Base-by-base conservation (phyloP, 208 protist genomes). In the Leishmania braziliensis region DNA sequence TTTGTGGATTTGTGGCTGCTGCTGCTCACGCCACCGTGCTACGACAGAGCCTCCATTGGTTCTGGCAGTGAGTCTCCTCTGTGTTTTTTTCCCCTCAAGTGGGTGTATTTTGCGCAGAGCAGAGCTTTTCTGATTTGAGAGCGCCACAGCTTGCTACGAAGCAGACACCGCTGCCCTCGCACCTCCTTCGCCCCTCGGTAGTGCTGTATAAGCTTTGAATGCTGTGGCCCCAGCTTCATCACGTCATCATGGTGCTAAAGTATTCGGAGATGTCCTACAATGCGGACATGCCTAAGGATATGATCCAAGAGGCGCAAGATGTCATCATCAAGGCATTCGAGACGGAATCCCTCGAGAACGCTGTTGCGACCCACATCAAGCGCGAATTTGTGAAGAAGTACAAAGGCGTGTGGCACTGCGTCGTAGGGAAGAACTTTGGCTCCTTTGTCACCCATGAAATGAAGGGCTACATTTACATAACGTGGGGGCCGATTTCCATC, bases 361-460 rank as follows among this genome's bases (percentile, higher is more conserved):
- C 85, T n/a, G 86, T 97, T n/a, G 95, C 95, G 0, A 95, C 93
- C 48, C 84, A 91, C 79, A 89, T 97, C n/a, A 97, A 97, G 88
- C 84, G 87, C 10, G 93, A 97, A 86, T 95, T 97, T 75, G 82
- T 92, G 39, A 93, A 93, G 79, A 96, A 96, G 86, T 96, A 97
- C 87, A 95, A 96, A 54, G 95, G 95, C 5, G 68, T 96, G 10
- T 99, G 99, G 99, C 99, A 99, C 91, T 99, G 99, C 92, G 99
- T 99, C 79, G 99, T 99, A n/a, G 99, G 99, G 65, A 95, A 99
- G 81, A 99, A 99, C 93, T 99, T 99, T 91, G 99, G 99, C 63
- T 99, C 99, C 46, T 99, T 99, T 85, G 99, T 99, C 26, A 99
- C 99, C 0, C 99, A 99, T 86, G 99, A 99, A 87, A 99, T 99